Evolutionary conservation across 2,329 filamentous ascomycete species (phyloP).

Genomic region (Verticillium dahliae): DNA sequence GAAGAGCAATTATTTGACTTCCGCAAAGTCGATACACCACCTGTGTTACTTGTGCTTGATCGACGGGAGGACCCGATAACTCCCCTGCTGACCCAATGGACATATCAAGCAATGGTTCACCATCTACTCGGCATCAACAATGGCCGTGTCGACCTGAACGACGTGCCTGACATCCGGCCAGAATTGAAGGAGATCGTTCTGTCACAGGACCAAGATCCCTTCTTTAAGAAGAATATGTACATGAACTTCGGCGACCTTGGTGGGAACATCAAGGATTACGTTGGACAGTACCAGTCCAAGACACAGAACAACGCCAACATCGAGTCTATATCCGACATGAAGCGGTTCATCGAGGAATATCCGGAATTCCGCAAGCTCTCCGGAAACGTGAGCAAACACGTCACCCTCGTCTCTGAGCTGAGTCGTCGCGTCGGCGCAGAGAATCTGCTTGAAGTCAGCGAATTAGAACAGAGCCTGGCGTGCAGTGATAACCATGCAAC

Average conservation of each 20-base stretch:
- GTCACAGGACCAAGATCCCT: constrained; percentile 94
- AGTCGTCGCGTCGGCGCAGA: constrained; percentile 82
- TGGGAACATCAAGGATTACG: constrained; percentile 95
- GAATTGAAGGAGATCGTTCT: constrained; percentile 92
- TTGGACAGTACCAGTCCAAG: constrained; percentile 95
- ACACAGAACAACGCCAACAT: constrained; percentile 96
- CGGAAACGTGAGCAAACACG: constrained; percentile 97
- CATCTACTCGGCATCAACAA: constrained; percentile 91
- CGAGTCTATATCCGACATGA: constrained; percentile 97
- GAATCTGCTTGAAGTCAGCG: constrained; percentile 88
- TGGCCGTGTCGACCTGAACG: constrained; percentile 82
- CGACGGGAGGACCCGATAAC: constrained; percentile 92
- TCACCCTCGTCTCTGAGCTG: constrained; percentile 89
- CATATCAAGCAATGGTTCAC: constrained; percentile 99
- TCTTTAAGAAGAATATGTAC: constrained; percentile 99
- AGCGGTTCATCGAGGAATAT: constrained; percentile 97
- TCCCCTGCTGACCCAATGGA: constrained; percentile 93
- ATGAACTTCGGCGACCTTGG: constrained; percentile 95
- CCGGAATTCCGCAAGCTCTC: constrained; percentile 96
- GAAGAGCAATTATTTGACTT: constrained; percentile 98
- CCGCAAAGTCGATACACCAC: constrained; percentile 86
- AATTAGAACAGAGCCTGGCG: constrained; percentile 91
- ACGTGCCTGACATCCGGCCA: constrained; percentile 75
- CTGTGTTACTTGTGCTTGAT: constrained; percentile 85
- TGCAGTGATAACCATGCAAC: constrained; percentile 92